Conservation (phyloP, 495 filamentous ascomycete genomes). For the Astrocystis sublimbata region DNA sequence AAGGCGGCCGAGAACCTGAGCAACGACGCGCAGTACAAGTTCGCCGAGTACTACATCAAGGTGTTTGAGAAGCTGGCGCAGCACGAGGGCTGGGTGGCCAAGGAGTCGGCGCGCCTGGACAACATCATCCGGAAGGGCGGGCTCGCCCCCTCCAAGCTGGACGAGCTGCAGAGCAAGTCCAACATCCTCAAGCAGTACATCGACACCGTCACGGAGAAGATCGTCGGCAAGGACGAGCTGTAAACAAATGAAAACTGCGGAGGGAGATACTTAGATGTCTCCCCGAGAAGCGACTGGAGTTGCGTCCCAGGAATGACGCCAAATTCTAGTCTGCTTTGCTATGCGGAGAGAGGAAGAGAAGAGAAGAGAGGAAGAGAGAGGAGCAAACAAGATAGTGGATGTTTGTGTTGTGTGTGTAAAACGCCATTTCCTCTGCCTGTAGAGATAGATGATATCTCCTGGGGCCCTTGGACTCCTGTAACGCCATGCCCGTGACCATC, state of each 20-base stretch:
- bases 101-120: slow-evolving; percentile 81
- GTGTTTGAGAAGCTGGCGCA: slow-evolving; percentile 80
- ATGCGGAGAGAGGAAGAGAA: too few species aligned
- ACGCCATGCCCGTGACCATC: slow-evolving; percentile 27
- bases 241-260: too few species aligned
- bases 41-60: slow-evolving; percentile 90
- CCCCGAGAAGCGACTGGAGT: too few species aligned
- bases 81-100: slow-evolving; percentile 75
- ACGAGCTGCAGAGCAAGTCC: slow-evolving; percentile 81
- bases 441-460: background rate
- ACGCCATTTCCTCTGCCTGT: background rate
- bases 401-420: background rate
- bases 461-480: slow-evolving; percentile 16
- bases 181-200: slow-evolving; percentile 87
- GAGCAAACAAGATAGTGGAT: slow-evolving; percentile 24
- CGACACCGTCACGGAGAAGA: slow-evolving; percentile 35
- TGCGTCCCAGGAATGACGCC: too few species aligned
- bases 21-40: slow-evolving; percentile 63
- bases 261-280: too few species aligned
- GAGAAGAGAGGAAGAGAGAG: too few species aligned
- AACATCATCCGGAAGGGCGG: slow-evolving; percentile 83
- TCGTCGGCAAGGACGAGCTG: slow-evolving; percentile 66
- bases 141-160: slow-evolving; percentile 80
- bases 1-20: slow-evolving; percentile 66
- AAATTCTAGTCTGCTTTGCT: too few species aligned